Evolutionary conservation across 1,139 yeast genomes (phyloP).

Genomic region (Spathaspora sp.): DNA sequence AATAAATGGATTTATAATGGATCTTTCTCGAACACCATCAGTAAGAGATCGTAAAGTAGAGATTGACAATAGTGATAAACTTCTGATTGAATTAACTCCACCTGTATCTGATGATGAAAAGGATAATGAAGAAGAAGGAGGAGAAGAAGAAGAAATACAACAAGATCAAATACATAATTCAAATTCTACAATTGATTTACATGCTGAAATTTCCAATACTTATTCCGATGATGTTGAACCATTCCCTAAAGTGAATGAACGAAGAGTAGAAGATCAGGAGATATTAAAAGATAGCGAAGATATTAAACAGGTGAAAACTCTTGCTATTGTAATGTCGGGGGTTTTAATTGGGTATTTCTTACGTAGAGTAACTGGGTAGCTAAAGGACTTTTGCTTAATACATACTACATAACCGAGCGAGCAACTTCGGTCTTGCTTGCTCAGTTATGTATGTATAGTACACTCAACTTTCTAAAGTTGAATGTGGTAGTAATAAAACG

Average conservation of each 20-base stretch:
- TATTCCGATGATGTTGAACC: constrained; percentile 11
- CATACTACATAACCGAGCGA: too few species aligned
- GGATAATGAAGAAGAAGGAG: not conserved
- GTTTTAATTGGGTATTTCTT: constrained; percentile 14
- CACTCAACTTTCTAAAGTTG: too few species aligned
- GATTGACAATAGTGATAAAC: constrained; percentile 9
- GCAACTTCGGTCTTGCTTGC: too few species aligned
- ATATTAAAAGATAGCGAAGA: constrained; percentile 4
- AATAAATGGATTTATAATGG: constrained; percentile 14
- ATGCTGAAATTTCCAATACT: not conserved
- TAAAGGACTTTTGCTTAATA: not conserved
- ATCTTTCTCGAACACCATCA: constrained; percentile 14
- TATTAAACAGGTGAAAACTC: constrained; percentile 10
- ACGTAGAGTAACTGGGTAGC: constrained; percentile 10
- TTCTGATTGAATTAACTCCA: constrained; percentile 19
- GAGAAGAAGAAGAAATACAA: not conserved
- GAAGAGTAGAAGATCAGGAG: not conserved
- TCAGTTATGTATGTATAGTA: too few species aligned
- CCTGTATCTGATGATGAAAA: constrained; percentile 20
- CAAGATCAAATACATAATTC: not conserved
- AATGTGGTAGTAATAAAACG: too few species aligned
- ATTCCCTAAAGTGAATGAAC: constrained; percentile 12
- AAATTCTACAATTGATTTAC: not conserved
- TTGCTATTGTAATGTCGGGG: constrained; percentile 14
- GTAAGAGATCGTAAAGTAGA: constrained; percentile 9